Percentiles rank a stretch among this genome's conserved stretches.
phyloP scores from a whole-genome alignment of 2,329 filamentous ascomycete species.

The Pyrenophora seminiperda region DNA sequence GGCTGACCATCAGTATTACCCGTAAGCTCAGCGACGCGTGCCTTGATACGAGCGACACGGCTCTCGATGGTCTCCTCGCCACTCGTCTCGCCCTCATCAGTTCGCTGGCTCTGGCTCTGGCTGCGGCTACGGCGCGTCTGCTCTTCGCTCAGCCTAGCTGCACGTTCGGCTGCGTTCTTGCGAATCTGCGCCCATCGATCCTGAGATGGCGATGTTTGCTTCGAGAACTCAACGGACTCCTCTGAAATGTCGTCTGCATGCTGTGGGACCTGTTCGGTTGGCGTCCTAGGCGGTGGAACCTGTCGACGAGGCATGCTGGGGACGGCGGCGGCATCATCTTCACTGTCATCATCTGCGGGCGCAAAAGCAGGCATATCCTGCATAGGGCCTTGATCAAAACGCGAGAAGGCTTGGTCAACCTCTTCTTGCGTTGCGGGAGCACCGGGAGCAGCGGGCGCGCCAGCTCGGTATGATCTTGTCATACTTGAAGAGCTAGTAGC shows the following conservation, averaged over 20 bases:
- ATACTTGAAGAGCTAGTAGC: conserved; percentile 29
- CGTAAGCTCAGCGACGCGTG: conserved; percentile 91
- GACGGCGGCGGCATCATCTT: conserved; percentile 32
- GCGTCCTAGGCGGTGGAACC: conserved; percentile 23
- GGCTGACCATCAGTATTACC: conserved; percentile 53
- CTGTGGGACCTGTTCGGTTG: conserved; percentile 24
- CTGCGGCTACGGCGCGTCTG: conserved; percentile 61
- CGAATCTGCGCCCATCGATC: conserved; percentile 96
- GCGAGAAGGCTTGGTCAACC: conserved; percentile 65
- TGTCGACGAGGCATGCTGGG: conserved; percentile 34
- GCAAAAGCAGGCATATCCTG: conserved; percentile 83
- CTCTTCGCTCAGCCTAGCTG: conserved; percentile 69
- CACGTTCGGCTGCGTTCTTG: conserved; percentile 88
- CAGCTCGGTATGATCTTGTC: conserved; percentile 46
- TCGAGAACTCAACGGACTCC: conserved; percentile 48
- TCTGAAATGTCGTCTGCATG: conserved; percentile 48
- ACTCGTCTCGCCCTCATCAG: conserved; percentile 86
- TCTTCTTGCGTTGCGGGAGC: conserved; percentile 65
- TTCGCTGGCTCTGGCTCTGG: conserved; percentile 61
- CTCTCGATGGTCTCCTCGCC: conserved; percentile 97
- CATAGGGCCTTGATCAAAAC: conserved; percentile 88
- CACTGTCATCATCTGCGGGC: conserved; percentile 55
- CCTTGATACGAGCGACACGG: conserved; percentile 95
- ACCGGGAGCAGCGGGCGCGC: conserved; percentile 61
- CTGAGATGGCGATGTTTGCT: conserved; percentile 52